Evolutionary conservation across 345 rosid species (phyloP).

Genomic region (Lepidium sativum): DNA sequence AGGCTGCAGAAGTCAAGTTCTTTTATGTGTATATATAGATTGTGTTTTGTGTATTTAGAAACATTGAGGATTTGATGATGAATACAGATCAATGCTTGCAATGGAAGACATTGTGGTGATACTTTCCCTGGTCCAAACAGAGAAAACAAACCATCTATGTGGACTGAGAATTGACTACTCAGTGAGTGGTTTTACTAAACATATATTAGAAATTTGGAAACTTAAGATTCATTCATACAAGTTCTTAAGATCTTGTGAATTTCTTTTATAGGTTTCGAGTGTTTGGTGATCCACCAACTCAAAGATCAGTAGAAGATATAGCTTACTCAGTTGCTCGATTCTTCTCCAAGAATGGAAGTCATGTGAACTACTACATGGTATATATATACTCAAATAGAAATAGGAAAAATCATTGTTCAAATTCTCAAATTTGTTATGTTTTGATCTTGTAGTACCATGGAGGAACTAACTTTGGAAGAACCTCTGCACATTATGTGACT

Average conservation of each 20-base stretch:
- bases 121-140: conserved; percentile 62
- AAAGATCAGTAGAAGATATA: conserved; percentile 51
- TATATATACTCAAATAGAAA: background rate
- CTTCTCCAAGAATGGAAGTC: conserved; percentile 65
- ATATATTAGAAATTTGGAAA: background rate
- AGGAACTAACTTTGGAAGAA: conserved; percentile 77
- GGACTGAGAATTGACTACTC: conserved; percentile 78
- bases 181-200: background rate
- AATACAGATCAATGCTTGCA: conserved; percentile 67
- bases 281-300: conserved; percentile 43
- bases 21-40: background rate
- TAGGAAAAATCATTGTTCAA: background rate
- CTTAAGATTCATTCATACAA: background rate
- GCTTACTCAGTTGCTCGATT: conserved; percentile 65
- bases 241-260: background rate
- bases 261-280: conserved; percentile 35
- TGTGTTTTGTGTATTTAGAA: background rate
- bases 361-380: conserved; percentile 77
- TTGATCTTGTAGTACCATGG: conserved; percentile 62
- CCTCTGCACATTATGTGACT: conserved; percentile 58
- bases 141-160: conserved; percentile 50
- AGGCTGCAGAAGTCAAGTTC: too few relatives aligned
- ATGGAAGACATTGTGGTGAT: conserved; percentile 66
- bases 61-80: background rate
- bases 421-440: background rate